phyloP scores from a whole-genome alignment of 2,329 filamentous ascomycete genomes.

The Dothistroma pini region DNA sequence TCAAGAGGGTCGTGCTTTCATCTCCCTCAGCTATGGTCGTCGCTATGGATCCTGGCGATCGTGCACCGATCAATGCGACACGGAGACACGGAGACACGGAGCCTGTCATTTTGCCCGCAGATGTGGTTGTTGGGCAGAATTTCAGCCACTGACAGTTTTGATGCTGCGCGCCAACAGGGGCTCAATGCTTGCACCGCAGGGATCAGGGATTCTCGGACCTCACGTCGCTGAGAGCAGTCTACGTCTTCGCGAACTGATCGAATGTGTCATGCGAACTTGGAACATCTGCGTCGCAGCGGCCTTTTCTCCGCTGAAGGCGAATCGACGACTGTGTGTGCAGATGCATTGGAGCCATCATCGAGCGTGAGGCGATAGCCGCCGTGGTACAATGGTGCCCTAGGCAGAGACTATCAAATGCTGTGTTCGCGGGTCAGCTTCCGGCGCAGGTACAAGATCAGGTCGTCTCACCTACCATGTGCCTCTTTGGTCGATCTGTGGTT shows the following conservation, averaged over 20 bases:
- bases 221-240: background rate
- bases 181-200: background rate
- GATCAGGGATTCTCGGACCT: background rate
- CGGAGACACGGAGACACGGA: background rate
- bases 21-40: slow-evolving; percentile 4
- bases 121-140: slow-evolving; percentile 6
- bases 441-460: background rate
- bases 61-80: slow-evolving; percentile 1
- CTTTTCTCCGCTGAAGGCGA: background rate
- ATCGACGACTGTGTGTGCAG: background rate
- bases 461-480: background rate
- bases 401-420: background rate
- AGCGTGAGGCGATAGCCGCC: background rate
- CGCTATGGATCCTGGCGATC: background rate
- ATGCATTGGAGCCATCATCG: background rate
- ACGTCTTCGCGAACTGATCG: background rate
- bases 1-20: background rate
- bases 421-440: background rate
- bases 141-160: background rate
- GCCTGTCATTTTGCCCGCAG: slow-evolving; percentile 3
- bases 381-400: background rate
- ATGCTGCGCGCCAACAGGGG: background rate
- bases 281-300: background rate
- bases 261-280: background rate
- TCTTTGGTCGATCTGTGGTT: background rate